Evolutionary conservation across 2,329 filamentous ascomycete species (phyloP).

Genomic region (Proliferodiscus dingleyae): DNA sequence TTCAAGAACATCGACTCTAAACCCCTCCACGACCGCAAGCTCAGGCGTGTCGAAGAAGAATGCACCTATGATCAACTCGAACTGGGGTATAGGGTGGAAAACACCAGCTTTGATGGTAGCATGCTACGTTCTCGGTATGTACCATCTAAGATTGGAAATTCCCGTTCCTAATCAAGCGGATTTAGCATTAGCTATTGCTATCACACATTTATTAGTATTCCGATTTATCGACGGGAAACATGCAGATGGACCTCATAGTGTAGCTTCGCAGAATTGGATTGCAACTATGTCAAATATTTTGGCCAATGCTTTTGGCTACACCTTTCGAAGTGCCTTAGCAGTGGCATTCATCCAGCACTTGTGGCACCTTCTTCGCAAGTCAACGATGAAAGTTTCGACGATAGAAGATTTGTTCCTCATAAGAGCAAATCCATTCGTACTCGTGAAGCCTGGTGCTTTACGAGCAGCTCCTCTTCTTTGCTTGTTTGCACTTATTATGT

Average conservation of each 20-base stretch:
- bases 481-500: conserved; percentile 17
- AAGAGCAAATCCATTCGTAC: conserved; percentile 16
- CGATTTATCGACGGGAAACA: conserved; percentile 17
- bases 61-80: conserved; percentile 16
- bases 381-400: conserved; percentile 23
- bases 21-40: background rate
- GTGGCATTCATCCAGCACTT: conserved; percentile 21
- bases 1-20: background rate
- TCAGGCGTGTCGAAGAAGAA: conserved; percentile 8
- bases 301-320: conserved; percentile 21
- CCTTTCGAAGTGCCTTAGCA: conserved; percentile 9
- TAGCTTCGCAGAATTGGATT: conserved; percentile 20
- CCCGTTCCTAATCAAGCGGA: background rate
- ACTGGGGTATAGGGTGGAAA: conserved; percentile 12
- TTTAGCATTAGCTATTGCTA: conserved; percentile 14
- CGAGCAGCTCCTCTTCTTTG: conserved; percentile 16
- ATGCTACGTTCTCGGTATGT: conserved; percentile 17
- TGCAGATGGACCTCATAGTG: conserved; percentile 16
- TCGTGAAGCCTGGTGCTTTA: conserved; percentile 10
- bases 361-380: conserved; percentile 18
- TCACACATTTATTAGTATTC: conserved; percentile 20
- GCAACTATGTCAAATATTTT: conserved; percentile 23
- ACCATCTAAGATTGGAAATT: background rate
- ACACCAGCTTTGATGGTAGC: conserved; percentile 19
- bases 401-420: conserved; percentile 21